phyloP scores from a whole-genome alignment of 495 filamentous ascomycete species.

The Neurospora sp. region DNA sequence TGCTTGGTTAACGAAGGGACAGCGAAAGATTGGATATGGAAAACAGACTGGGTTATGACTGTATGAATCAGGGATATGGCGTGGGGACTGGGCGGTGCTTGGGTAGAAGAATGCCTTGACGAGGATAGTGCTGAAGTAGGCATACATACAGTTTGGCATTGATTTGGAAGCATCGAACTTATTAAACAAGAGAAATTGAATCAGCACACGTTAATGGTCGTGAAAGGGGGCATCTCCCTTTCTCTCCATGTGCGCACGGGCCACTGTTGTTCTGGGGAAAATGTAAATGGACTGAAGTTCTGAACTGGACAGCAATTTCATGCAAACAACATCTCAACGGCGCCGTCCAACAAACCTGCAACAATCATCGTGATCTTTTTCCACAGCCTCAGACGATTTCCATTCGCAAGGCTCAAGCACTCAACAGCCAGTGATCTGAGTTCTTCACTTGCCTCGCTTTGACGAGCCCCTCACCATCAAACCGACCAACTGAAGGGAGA shows the following conservation, averaged over 20 bases:
- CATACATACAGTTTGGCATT: neutral
- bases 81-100: neutral
- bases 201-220: neutral
- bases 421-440: neutral
- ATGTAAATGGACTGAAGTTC: neutral
- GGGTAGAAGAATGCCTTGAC: neutral
- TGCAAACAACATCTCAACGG: neutral
- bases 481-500: conserved; percentile 4
- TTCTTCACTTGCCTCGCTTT: neutral
- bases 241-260: neutral
- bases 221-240: neutral
- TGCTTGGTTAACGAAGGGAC: neutral
- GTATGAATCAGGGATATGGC: neutral
- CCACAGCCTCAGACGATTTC: neutral
- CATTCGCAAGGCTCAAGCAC: neutral
- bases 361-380: neutral
- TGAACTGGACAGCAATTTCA: neutral
- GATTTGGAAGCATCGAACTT: neutral
- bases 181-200: neutral
- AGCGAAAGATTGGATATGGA: neutral
- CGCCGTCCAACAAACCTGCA: neutral
- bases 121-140: neutral
- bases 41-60: neutral
- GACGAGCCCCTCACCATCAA: neutral
- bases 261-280: neutral